phyloP scores from a whole-genome alignment of 495 filamentous ascomycete species.

The Xylaria castorea region DNA sequence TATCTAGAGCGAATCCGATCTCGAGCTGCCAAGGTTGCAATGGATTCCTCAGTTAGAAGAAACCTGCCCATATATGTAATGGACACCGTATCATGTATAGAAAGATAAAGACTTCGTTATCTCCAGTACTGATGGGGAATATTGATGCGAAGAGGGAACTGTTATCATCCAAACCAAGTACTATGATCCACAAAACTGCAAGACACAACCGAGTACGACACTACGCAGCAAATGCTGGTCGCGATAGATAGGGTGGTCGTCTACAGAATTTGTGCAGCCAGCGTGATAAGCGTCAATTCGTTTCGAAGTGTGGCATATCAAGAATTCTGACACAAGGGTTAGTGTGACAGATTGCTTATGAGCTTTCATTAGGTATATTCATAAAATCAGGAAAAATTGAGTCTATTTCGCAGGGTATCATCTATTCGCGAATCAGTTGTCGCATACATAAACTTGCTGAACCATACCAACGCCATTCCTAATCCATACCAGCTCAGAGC shows the following conservation, averaged over 20 bases:
- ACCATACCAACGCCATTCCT: not conserved
- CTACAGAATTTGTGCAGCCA: not conserved
- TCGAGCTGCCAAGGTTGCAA: not conserved
- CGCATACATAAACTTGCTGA: not conserved
- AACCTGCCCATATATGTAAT: not conserved
- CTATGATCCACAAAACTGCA: slow-evolving; percentile 11
- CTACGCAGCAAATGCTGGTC: not conserved
- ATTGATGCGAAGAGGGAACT: not conserved
- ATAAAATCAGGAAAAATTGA: not conserved
- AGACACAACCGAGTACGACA: not conserved
- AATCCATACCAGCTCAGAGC: not conserved
- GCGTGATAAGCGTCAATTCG: not conserved
- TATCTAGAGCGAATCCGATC: not conserved
- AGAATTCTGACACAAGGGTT: not conserved
- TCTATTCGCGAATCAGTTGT: slow-evolving; percentile 13
- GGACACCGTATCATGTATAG: not conserved
- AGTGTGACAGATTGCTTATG: not conserved
- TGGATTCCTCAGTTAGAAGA: not conserved
- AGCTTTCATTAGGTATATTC: not conserved
- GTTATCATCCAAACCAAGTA: not conserved
- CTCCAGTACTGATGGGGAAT: not conserved
- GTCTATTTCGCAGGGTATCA: slow-evolving; percentile 18
- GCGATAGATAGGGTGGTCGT: not conserved
- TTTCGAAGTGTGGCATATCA: not conserved
- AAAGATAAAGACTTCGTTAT: slow-evolving; percentile 4